Evolutionary conservation across 2,329 filamentous ascomycete species (phyloP), one percentile per base, ranked within the genome.

Genomic region (Venturia effusa): DNA sequence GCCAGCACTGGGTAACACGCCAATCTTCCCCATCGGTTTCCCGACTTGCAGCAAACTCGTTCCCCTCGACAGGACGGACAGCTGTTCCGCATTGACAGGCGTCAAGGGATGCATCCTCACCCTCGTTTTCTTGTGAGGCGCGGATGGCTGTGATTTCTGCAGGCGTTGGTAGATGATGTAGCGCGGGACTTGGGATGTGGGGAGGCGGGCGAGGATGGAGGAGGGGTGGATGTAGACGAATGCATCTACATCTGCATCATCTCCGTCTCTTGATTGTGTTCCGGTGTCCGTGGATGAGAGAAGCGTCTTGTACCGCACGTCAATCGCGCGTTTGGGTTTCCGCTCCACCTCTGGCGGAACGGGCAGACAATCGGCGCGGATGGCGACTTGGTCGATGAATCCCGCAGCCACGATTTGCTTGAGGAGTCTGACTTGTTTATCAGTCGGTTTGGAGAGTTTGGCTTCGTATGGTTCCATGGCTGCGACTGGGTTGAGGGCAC

Each of bases 371-470:
- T 99, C 93, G 4, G 90, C 90, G 66, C 94, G 89, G 69, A 97
- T 92, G 57, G 94, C 94, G 48, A 99, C 84, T 69, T 97, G 89
- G 75, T 99, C 94, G 70, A 97, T 86, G 77, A 97, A 97, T 0
- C 93, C 94, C 0, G 91, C 88, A 0, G 93, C 90, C 27, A 90
- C 86, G 77, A 97, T 95, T 72, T 97, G 90, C 74, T 95, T 96
- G 34, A 99, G 80, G 0, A 90, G 86, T 59, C 87, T 86, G 34
- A 95, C 79, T 71, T 74, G 88, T 68, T 86, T 88, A 7, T 85
- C 78, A 0, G 84, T 83, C 79, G 82, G 78, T 37, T 45, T 66
- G 73, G 83, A 75, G 77, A 93, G 68, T 76, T 81, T 66, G 6
- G 77, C 62, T 39, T 76, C 69, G 68, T 79, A 80, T 5, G 73